These are phyloP conservation scores for Closterium sp. DNA, from an alignment of 139 green algal species.

Conservation along the genomic window DNA sequence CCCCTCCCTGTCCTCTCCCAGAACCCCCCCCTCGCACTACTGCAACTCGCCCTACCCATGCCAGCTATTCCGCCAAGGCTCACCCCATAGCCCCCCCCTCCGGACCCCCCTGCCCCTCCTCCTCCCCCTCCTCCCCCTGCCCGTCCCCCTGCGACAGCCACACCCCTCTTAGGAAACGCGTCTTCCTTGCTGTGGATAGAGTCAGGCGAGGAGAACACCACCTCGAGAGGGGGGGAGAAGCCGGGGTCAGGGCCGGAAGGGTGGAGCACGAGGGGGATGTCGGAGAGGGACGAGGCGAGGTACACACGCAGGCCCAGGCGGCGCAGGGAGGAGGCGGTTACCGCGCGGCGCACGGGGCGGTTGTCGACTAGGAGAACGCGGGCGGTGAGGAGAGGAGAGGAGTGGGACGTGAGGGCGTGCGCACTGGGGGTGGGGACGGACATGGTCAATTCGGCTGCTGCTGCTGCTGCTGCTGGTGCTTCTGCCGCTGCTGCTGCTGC, in stretches of 20 bases:
- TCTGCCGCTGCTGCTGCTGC: not conserved
- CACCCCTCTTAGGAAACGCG: not conserved
- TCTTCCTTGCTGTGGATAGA: not conserved
- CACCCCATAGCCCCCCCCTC: not conserved
- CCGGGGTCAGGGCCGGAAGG: not conserved
- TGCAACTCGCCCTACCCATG: not conserved
- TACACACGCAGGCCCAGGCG: slow-evolving; percentile 14
- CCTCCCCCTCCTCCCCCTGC: too few species aligned
- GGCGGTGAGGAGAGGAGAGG: not conserved
- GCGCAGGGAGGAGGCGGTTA: slow-evolving; percentile 29
- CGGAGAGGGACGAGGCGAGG: not conserved
- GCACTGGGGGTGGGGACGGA: not conserved
- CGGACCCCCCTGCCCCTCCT: not conserved
- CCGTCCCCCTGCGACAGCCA: too few species aligned
- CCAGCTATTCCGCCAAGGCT: not conserved
- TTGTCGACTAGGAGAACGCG: slow-evolving; percentile 32
- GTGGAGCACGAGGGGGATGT: not conserved
- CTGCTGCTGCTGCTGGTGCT: not conserved
- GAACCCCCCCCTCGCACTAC: not conserved
- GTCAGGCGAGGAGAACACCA: not conserved
- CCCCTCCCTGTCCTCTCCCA: not conserved
- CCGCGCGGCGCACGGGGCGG: slow-evolving; percentile 21
- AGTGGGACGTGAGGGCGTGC: not conserved
- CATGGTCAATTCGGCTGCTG: not conserved
- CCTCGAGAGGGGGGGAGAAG: not conserved